Conservation (phyloP, 257 asterid genomes). For the Plantago ovata region DNA sequence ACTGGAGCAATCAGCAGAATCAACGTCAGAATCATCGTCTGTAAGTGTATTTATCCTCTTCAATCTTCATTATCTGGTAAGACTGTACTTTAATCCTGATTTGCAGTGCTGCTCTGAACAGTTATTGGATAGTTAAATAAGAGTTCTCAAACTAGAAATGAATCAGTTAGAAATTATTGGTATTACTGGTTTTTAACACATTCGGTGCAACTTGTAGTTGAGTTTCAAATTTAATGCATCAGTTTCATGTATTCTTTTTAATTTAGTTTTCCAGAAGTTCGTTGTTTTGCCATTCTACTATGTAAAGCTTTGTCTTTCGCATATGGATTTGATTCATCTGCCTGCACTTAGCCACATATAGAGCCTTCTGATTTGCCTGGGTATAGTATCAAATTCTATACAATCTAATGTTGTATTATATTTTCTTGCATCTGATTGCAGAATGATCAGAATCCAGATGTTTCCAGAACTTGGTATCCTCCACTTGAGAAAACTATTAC, state of each 20-base stretch:
- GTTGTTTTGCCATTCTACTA: slow-evolving; percentile 19
- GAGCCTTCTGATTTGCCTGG: too few species aligned
- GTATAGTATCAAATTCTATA: slow-evolving; percentile 14
- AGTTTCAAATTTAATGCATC: slow-evolving; percentile 10
- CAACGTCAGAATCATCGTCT: slow-evolving; percentile 50
- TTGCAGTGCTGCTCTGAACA: not conserved
- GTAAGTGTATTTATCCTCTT: slow-evolving; percentile 41
- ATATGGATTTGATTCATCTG: slow-evolving; percentile 2
- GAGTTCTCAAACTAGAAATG: too few species aligned
- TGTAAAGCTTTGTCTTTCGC: slow-evolving; percentile 4
- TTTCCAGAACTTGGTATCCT: slow-evolving; percentile 83
- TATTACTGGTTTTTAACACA: slow-evolving; percentile 18
- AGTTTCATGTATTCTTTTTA: slow-evolving; percentile 13
- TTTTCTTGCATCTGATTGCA: slow-evolving; percentile 33
- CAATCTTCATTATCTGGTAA: slow-evolving; percentile 12
- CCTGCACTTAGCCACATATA: slow-evolving; percentile 16
- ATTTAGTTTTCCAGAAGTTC: slow-evolving; percentile 16
- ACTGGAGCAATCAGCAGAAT: slow-evolving; percentile 75
- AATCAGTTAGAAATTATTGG: too few species aligned
- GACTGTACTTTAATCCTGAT: slow-evolving; percentile 5
- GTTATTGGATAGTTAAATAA: too few species aligned
- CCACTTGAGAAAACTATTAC: slow-evolving; percentile 97
- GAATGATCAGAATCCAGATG: slow-evolving; percentile 69
- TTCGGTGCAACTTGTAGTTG: slow-evolving; percentile 17
- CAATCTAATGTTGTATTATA: slow-evolving; percentile 7